Evolutionary conservation across 176 grass and related monocot genomes (phyloP).

Genomic region (Cymbopogon citratus): DNA sequence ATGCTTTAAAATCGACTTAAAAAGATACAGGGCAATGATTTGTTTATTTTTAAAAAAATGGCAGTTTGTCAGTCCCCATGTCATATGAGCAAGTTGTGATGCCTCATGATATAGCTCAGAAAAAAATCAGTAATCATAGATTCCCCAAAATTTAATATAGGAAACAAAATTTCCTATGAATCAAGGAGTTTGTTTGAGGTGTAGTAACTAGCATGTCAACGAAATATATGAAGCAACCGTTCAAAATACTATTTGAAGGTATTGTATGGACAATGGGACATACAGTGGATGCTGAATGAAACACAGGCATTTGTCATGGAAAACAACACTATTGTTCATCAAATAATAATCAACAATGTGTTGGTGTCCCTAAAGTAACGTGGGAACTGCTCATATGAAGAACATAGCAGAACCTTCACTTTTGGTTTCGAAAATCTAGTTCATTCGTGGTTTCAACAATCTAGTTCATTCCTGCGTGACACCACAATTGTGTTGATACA

Average conservation of each 20-base stretch:
- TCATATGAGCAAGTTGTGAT: not conserved
- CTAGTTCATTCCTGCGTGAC: too few relatives aligned
- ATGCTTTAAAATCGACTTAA: not conserved
- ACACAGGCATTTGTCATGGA: not conserved
- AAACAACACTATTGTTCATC: not conserved
- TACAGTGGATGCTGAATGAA: not conserved
- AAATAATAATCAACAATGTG: not conserved
- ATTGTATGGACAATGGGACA: not conserved
- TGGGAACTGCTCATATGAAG: not conserved
- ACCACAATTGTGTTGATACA: too few relatives aligned
- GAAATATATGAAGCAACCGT: not conserved
- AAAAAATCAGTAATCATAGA: not conserved
- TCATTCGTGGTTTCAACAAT: too few relatives aligned
- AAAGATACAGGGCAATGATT: not conserved
- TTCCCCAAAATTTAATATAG: not conserved
- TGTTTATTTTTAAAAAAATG: not conserved
- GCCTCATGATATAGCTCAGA: not conserved
- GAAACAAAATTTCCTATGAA: too few relatives aligned
- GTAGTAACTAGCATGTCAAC: not conserved
- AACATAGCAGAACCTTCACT: too few relatives aligned
- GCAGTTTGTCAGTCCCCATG: not conserved
- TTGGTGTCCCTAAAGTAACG: slow-evolving; percentile 22
- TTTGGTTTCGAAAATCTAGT: too few relatives aligned
- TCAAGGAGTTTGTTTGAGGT: not conserved
- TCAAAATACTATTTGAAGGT: not conserved